phyloP scores from a whole-genome alignment of 2,329 filamentous ascomycete species.

The Paraphoma chrysanthemicola region DNA sequence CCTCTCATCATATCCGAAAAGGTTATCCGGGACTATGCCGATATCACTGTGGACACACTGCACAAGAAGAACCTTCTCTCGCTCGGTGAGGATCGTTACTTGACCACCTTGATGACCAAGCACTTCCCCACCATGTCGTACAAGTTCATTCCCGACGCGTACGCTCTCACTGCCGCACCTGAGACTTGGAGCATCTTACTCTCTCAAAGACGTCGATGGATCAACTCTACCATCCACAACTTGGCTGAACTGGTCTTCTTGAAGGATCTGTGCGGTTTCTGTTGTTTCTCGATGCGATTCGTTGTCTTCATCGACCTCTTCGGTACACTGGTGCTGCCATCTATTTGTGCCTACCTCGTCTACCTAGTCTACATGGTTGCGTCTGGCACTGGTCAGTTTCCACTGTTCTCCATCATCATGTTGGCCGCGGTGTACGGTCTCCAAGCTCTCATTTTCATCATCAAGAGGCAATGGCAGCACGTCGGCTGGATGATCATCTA shows the following conservation, averaged over 20 bases:
- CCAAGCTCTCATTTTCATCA: constrained; percentile 93
- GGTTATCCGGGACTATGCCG: constrained; percentile 85
- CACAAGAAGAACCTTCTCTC: constrained; percentile 94
- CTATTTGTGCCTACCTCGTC: constrained; percentile 83
- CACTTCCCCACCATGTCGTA: constrained; percentile 95
- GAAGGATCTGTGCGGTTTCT: constrained; percentile 97
- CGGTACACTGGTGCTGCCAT: constrained; percentile 89
- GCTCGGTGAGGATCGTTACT: constrained; percentile 93
- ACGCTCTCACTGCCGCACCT: constrained; percentile 90
- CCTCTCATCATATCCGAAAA: constrained; percentile 92
- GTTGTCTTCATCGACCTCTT: constrained; percentile 93
- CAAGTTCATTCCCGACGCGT: constrained; percentile 94
- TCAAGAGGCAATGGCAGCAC: constrained; percentile 98
- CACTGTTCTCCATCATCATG: constrained; percentile 86
- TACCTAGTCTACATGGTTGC: constrained; percentile 86
- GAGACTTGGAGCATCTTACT: constrained; percentile 93
- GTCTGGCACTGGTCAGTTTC: constrained; percentile 75
- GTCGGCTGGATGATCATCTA: constrained; percentile 99
- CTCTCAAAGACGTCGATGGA: constrained; percentile 98
- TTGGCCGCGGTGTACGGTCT: constrained; percentile 92
- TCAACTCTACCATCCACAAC: constrained; percentile 99
- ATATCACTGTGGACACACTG: constrained; percentile 89
- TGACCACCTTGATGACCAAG: constrained; percentile 98
- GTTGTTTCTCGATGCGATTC: constrained; percentile 97
- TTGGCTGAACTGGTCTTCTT: constrained; percentile 87